Percentiles rank a stretch among this genome's conserved stretches.
Conservation (phyloP, 495 filamentous ascomycete species). For the Podospora pseudoanserina region DNA sequence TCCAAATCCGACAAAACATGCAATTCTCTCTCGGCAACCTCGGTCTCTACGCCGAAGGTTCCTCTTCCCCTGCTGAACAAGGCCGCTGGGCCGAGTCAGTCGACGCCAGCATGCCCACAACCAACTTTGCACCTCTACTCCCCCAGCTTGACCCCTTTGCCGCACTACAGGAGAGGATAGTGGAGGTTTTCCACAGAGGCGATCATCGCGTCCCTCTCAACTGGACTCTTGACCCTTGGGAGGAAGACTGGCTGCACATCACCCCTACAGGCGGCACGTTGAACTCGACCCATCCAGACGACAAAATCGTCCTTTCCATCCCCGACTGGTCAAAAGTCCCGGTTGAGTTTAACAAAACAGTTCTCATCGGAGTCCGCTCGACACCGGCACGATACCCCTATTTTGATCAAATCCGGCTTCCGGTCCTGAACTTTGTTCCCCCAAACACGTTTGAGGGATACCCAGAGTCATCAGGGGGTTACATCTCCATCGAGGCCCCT, state of each 20-base stretch:
- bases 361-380: conserved; percentile 44
- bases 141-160: conserved; percentile 54
- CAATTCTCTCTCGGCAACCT: conserved; percentile 53
- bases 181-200: conserved; percentile 58
- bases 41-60: conserved; percentile 56
- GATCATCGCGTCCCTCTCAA: conserved; percentile 39
- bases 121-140: conserved; percentile 41
- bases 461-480: conserved; percentile 48
- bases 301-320: conserved; percentile 49
- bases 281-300: conserved; percentile 38
- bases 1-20: conserved; percentile 40
- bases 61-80: conserved; percentile 49
- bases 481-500: conserved; percentile 54
- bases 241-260: conserved; percentile 48
- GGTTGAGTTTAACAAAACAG: conserved; percentile 37
- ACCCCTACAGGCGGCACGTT: conserved; percentile 46
- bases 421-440: conserved; percentile 45
- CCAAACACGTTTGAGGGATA: conserved; percentile 52
- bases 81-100: conserved; percentile 50
- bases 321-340: conserved; percentile 49
- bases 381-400: conserved; percentile 48
- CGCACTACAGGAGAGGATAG: conserved; percentile 39
- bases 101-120: conserved; percentile 35
- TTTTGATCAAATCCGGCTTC: conserved; percentile 47
- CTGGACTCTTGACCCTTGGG: conserved; percentile 44